phyloP scores from a whole-genome alignment of 257 asterid genomes.

The Catharanthus roseus region DNA sequence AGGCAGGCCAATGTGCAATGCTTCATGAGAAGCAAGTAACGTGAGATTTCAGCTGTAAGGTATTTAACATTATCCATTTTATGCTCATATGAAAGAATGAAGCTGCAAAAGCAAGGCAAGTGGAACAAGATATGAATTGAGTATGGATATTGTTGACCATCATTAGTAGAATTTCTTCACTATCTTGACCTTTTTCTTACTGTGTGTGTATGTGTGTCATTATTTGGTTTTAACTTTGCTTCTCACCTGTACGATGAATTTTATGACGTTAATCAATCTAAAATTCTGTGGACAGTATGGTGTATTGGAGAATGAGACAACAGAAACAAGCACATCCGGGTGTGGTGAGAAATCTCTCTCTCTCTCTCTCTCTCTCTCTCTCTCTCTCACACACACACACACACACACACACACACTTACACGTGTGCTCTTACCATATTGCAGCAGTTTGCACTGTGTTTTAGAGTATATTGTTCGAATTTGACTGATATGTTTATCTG shows the following conservation, averaged over 20 bases:
- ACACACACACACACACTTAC: too few relatives aligned
- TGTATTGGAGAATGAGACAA: constrained; percentile 80
- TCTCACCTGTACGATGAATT: constrained; percentile 18
- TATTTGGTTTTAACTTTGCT: constrained; percentile 5
- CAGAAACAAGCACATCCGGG: constrained; percentile 97
- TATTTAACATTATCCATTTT: background rate
- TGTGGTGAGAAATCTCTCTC: constrained; percentile 57
- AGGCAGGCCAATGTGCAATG: background rate
- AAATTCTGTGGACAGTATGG: constrained; percentile 67
- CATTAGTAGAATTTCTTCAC: background rate
- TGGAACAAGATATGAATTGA: background rate
- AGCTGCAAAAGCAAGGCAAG: background rate
- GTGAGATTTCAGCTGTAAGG: background rate
- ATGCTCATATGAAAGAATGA: background rate
- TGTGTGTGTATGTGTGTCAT: background rate
- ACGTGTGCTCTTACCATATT: constrained; percentile 14
- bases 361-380: constrained; percentile 16
- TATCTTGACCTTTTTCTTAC: background rate
- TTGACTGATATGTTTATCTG: constrained; percentile 13
- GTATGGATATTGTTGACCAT: constrained; percentile 2
- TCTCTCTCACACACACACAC: too few relatives aligned
- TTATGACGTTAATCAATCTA: constrained; percentile 25
- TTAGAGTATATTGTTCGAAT: constrained; percentile 6
- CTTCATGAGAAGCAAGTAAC: background rate
- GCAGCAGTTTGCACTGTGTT: constrained; percentile 7